These are phyloP conservation scores for Neocatenulostroma microsporum DNA, from an alignment of 2,329 filamentous ascomycete species.

Conservation along the genomic window DNA sequence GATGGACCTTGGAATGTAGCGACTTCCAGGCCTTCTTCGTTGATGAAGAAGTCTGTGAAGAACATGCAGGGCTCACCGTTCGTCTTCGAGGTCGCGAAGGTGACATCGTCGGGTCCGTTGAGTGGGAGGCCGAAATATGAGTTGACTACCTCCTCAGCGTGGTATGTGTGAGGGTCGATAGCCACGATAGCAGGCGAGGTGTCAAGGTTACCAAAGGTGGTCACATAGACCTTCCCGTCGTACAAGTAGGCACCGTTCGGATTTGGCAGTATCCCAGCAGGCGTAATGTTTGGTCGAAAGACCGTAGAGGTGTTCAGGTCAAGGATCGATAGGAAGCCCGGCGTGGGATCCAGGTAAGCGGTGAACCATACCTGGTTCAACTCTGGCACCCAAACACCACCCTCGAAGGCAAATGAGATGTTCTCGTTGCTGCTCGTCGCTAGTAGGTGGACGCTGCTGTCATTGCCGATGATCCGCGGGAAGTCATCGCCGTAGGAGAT, in stretches of 20 bases:
- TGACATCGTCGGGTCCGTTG: constrained; percentile 1
- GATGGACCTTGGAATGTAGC: not conserved
- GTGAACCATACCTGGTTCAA: not conserved
- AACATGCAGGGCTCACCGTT: not conserved
- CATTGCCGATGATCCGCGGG: too few species aligned
- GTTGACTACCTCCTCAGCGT: not conserved
- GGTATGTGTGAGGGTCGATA: not conserved
- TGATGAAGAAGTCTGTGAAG: not conserved
- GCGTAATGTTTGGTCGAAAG: not conserved
- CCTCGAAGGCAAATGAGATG: not conserved
- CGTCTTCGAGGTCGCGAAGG: not conserved
- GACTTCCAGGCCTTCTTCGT: not conserved
- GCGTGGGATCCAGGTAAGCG: not conserved
- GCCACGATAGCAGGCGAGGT: not conserved
- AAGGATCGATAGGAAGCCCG: not conserved
- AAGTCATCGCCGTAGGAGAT: too few species aligned
- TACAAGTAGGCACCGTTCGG: not conserved
- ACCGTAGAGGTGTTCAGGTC: not conserved
- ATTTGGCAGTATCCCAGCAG: not conserved
- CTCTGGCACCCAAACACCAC: not conserved
- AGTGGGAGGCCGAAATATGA: constrained; percentile 1
- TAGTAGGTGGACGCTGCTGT: too few species aligned
- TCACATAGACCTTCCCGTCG: not conserved
- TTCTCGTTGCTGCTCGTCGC: too few species aligned
- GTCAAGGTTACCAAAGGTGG: not conserved